Evolutionary conservation across 768 basidiomycete species (phyloP), one percentile per base, ranked within the genome.

Genomic region (Clitopilus passeckerianus): DNA sequence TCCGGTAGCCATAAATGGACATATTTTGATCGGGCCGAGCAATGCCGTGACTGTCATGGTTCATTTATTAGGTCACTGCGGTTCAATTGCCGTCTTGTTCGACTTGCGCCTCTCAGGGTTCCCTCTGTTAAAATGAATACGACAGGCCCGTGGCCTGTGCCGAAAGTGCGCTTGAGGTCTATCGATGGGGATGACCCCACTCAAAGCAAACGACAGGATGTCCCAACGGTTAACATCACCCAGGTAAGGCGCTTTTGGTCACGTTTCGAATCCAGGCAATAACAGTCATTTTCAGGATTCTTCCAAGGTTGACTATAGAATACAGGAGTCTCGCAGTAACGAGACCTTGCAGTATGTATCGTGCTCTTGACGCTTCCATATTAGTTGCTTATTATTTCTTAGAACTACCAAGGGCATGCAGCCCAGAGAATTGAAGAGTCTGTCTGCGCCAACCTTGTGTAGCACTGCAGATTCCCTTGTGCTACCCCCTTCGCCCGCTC

Each of bases 21-120:
- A 50, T 16, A 50, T n/a, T 41, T 50, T n/a, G 20, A 18, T 50
- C 46, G 46, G 46, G 46, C 46, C 46, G 46, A 50, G 46, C 46
- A 18, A 18, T 50, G 46, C 46, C 22, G 46, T 50, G 46, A 50
- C 46, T n/a, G 37, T 7, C 12, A 20, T 50, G 46, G 46, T 50
- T 50, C 46, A 50, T 50, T 50, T 50, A 50, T 50, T 50, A 50
- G 46, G 46, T 50, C 46, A 50, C 46, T 50, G 46, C 46, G 46
- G 37, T 41, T 41, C 37, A 41, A n/a, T 41, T n/a, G 37, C 12
- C 37, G 37, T 41, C n/a, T n/a, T 50, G 16, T n/a, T 50, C 46
- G 20, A 50, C 6, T 50, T 50, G 46, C 46, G 46, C 46, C 46
- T 50, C 46, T 50, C 46, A 50, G 46, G 46, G 46, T 50, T 50